Base-by-base conservation (phyloP, 208 protist species). In the Acanthamoeba sp. region DNA sequence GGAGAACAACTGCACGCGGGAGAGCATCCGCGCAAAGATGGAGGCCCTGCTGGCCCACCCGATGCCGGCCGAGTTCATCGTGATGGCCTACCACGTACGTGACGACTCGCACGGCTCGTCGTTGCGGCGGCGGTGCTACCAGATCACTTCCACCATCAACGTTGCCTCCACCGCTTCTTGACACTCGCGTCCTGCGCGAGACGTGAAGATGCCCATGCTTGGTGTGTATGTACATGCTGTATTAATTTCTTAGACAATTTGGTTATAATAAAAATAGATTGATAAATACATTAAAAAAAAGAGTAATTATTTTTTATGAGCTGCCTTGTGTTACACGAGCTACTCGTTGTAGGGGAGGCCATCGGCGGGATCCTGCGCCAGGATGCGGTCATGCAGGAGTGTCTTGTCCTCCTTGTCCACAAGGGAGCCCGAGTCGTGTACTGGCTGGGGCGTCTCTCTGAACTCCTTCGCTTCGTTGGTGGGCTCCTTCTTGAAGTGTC, bases 271-370 rank as follows among this genome's bases (percentile, higher is more conserved):
- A n/a, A n/a, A n/a, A n/a, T n/a, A 50, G 45, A 12, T 50, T 50
- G 45, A 50, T 50, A 12, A 50, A n/a, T n/a, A n/a, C n/a, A n/a
- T n/a, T n/a, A 48, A 48, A 48, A 48, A 48, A 48, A 48, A 48
- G 10, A 48, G 10, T 10, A 48, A 2, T n/a, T n/a, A n/a, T n/a
- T n/a, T n/a, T n/a, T n/a, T n/a, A n/a, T n/a, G n/a, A n/a, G n/a
- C n/a, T n/a, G n/a, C n/a, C n/a, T n/a, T n/a, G n/a, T n/a, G n/a
- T n/a, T 10, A 2, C 45, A 48, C 6, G 45, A 20, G 16, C 32
- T 24, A 90, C 55, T 90, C 82, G 34, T 45, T 90, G 82, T 90
- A 90, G 20, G 82, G 82, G 20, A 90, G 45, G 82, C 82, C 82
- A 27, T 80, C 71, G 5, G 82, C 34, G 29, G 55, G 38, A 42